These are phyloP conservation scores for Lepiota subincarnata DNA, from an alignment of 768 basidiomycete species.

Conservation along the genomic window DNA sequence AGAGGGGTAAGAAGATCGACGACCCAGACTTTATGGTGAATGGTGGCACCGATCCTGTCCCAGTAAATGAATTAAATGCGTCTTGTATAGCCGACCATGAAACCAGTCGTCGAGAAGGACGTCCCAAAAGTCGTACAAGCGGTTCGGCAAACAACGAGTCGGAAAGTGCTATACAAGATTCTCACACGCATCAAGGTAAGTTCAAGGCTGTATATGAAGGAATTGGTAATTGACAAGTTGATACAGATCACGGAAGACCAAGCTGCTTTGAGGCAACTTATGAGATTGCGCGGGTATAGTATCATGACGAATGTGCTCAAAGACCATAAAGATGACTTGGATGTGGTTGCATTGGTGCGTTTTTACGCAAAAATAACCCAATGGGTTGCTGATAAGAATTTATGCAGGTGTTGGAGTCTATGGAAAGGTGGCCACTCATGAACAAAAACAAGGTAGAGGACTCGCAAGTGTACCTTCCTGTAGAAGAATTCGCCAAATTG, in stretches of 20 bases:
- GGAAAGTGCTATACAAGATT: conserved; percentile 77
- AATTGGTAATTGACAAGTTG: not conserved
- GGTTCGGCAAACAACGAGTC: conserved; percentile 81
- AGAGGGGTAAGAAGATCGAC: conserved; percentile 88
- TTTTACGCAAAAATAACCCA: not conserved
- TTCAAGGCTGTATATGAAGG: not conserved
- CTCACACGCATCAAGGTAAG: conserved; percentile 79
- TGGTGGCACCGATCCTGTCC: conserved; percentile 1
- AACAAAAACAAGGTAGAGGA: conserved; percentile 92
- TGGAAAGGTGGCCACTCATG: conserved; percentile 76
- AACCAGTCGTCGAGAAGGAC: conserved; percentile 71
- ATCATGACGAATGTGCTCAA: conserved; percentile 86
- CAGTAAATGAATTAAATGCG: not conserved
- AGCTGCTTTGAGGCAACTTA: conserved; percentile 72
- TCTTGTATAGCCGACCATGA: conserved; percentile 61
- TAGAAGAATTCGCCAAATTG: conserved; percentile 49
- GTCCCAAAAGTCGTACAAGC: conserved; percentile 91
- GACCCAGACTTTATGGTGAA: conserved; percentile 83
- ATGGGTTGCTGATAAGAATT: not conserved
- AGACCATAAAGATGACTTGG: conserved; percentile 66
- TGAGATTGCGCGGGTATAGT: conserved; percentile 91
- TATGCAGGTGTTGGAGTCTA: conserved; percentile 57
- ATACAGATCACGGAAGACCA: conserved; percentile 80
- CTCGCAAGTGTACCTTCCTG: conserved; percentile 56
- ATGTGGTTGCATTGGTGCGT: conserved; percentile 68